A percentile compares a stretch with the other conserved stretches of the same genome.
These are phyloP conservation scores for Vitis rotundifolia DNA, from an alignment of 164 flowering plant genomes.

Conservation along the genomic window DNA sequence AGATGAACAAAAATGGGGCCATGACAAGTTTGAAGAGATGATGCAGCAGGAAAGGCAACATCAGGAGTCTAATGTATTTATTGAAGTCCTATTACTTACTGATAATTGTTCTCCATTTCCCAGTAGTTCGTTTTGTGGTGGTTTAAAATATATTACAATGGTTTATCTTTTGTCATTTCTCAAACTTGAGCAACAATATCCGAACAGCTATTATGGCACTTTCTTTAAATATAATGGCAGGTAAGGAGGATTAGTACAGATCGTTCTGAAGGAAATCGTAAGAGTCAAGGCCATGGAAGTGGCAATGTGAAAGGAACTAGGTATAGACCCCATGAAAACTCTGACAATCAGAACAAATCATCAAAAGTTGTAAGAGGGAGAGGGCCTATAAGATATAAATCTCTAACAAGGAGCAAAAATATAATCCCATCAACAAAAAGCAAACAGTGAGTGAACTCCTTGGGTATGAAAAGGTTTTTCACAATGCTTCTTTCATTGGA, in stretches of 20 bases:
- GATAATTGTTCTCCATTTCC: slow-evolving; percentile 1
- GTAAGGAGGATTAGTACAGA: not conserved
- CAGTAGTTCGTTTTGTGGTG: not conserved
- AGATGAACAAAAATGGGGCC: slow-evolving; percentile 11
- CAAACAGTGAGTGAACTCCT: not conserved
- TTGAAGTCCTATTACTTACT: slow-evolving; percentile 5
- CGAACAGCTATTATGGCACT: not conserved
- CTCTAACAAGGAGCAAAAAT: not conserved
- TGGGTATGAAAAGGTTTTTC: not conserved
- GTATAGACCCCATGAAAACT: not conserved
- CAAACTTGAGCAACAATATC: not conserved
- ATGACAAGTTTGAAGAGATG: slow-evolving; percentile 21
- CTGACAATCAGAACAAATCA: not conserved
- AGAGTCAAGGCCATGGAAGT: not conserved
- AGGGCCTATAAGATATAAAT: slow-evolving; percentile 10
- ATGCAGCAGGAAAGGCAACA: not conserved
- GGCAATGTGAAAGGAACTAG: not conserved
- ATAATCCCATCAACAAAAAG: not conserved
- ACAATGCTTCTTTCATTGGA: not conserved
- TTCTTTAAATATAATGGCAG: not conserved
- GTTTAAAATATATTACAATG: not conserved
- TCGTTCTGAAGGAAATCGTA: not conserved
- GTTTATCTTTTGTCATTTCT: not conserved
- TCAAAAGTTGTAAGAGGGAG: slow-evolving; percentile 9
- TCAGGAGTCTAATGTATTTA: not conserved